Base-by-base conservation (phyloP, 148 eudicot genomes). In the Rhododendron ovatum region DNA sequence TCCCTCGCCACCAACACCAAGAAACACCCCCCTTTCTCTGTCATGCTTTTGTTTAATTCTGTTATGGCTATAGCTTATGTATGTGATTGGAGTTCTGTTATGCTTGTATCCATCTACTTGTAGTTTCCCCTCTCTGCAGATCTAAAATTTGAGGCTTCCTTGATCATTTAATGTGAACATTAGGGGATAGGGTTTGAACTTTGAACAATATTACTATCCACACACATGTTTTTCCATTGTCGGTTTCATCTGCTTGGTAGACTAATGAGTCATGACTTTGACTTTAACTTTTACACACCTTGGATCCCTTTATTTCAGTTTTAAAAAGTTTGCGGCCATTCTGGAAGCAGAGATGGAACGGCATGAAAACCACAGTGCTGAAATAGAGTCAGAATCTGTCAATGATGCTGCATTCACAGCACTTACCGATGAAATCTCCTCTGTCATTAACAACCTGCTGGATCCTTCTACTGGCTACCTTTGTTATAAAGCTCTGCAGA, bases 301-400 rank as follows among this genome's bases (percentile, higher is more conserved):
- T 75, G 35, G 1, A 39, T 82, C 28, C 35, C 43, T 82, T 61
- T 18, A 78, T 86, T 91, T 83, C 92, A 96, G 99, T 91, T 96
- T 95, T 91, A 94, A 91, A 91, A 92, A 94, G 87, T 90, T 96
- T 86, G 94, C 89, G 65, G 78, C 91, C 81, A 91, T 92, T 88
- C 89, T 94, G 93, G 91, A 93, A 84, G 95, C 92, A 89, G 95
- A 94, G 85, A 90, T 88, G 85, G 87, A 88, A 86, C 82, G 81
- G 73, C 89, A 91, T 61, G 87, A 87, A 24, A 67, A 75, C 82
- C 84, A 85, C 84, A 73, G 69, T 51, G 55, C 67, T 81, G 91
- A 88, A 86, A 76, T 86, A 82, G 91, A 89, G 84, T 61, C 90
- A 80, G 89, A 87, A 85, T 77, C 81, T 87, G 86, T 88, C 78